phyloP scores from a whole-genome alignment of 805 yeast species.

The Metschnikowia cerradonensis region DNA sequence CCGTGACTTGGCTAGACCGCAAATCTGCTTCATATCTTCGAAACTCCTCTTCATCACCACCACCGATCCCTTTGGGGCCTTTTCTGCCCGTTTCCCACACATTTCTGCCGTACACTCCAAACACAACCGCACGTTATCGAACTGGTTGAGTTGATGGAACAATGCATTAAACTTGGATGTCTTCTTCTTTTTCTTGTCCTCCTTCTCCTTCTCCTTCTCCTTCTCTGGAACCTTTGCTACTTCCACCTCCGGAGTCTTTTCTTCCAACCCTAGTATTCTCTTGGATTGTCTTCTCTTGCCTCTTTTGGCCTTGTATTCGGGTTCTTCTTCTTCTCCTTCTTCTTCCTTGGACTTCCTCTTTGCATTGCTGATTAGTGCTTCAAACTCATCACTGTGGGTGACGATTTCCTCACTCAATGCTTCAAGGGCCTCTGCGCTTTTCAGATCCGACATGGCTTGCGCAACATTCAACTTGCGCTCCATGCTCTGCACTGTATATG shows the following conservation, averaged over 20 bases:
- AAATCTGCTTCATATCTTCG: conserved; percentile 19
- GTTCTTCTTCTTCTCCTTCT: conserved; percentile 4
- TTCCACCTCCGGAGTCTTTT: conserved; percentile 4
- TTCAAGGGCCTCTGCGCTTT: conserved; percentile 9
- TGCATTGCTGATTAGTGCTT: conserved; percentile 13
- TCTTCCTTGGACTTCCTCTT: conserved; percentile 13
- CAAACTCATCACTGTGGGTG: conserved; percentile 13
- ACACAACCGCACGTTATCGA: conserved; percentile 25
- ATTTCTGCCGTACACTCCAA: conserved; percentile 26
- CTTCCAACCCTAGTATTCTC: conserved; percentile 5
- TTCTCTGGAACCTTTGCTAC: background rate
- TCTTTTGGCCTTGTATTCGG: background rate
- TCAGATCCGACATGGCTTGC: conserved; percentile 8
- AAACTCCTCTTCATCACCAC: conserved; percentile 22
- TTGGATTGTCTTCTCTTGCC: conserved; percentile 10
- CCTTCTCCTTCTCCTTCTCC: background rate
- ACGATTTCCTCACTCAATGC: conserved; percentile 2
- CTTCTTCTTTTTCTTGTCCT: conserved; percentile 4
- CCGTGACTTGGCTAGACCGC: conserved; percentile 19
- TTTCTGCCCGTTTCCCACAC: conserved; percentile 18
- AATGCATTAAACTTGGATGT: conserved; percentile 18
- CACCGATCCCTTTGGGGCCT: conserved; percentile 21
- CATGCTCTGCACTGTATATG: conserved; percentile 17
- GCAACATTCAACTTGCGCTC: conserved; percentile 4
- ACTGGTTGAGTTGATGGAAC: conserved; percentile 25